Evolutionary conservation across 2,329 filamentous ascomycete species (phyloP), one percentile per base, ranked within the genome.

Genomic region (Aspergillus cejpii): DNA sequence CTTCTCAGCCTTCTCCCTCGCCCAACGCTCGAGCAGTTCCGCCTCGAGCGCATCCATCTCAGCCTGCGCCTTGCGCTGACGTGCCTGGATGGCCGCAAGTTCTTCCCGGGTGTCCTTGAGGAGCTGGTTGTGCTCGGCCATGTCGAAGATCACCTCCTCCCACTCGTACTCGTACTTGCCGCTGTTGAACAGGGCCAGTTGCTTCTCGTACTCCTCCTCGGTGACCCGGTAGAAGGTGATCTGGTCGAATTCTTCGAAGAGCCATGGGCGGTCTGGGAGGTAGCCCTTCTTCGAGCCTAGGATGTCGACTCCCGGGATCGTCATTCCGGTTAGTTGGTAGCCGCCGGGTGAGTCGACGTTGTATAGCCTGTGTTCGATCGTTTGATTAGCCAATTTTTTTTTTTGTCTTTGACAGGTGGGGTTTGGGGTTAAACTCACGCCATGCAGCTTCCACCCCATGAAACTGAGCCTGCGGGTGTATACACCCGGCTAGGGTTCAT

Each of bases 171-270:
- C 60, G 47, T 78, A 80, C 36, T 67, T 60, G 0, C 77, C 77
- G 12, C 70, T 69, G 19, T 70, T 62, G 56, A 77, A 80, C 1
- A 69, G 58, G 1, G 67, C 67, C 20, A 79, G 63, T 38, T 75
- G 51, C 7, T 60, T 52, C 44, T 78, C 74, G 27, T 78, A 73
- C 49, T 79, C 74, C 10, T 66, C 61, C 49, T 79, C 74, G 26
- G 54, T 68, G 11, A 80, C 76, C 44, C 73, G 68, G 50, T 78
- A 75, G 57, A 75, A 80, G 0, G 70, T 74, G 15, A 80, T 64
- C 34, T 78, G 68, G 50, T 81, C 78, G 48, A 80, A 78, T 49
- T 79, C 74, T 39, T 73, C 66, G 52, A 78, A 80, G 1, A 80
- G 64, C 72, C 77, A 79, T 0, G 78, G 77, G 21, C 62, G 54